Evolutionary conservation across 768 basidiomycete genomes (phyloP).

Genomic region (Mycena epipterygia): DNA sequence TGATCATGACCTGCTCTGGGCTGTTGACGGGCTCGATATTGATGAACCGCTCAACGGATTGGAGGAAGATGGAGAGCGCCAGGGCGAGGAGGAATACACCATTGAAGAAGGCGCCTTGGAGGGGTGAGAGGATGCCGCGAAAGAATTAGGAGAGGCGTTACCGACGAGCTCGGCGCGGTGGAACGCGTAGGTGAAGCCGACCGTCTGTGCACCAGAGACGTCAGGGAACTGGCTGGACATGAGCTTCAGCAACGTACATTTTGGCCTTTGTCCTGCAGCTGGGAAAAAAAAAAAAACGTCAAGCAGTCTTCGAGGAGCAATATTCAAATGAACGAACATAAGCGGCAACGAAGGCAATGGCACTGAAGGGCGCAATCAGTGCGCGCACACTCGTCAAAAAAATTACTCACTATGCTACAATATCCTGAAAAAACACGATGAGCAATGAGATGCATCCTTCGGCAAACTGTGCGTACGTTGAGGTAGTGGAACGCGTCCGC

Average conservation of each 20-base stretch:
- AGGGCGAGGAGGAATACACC: slow-evolving; percentile 67
- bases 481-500: slow-evolving; percentile 73
- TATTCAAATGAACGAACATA: slow-evolving; percentile 54
- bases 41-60: slow-evolving; percentile 69
- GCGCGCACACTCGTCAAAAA: not conserved
- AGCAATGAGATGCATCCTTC: slow-evolving; percentile 18
- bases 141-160: slow-evolving; percentile 40
- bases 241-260: slow-evolving; percentile 48
- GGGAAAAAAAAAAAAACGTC: not conserved
- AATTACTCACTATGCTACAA: slow-evolving; percentile 59
- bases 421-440: slow-evolving; percentile 49
- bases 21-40: slow-evolving; percentile 58
- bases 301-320: not conserved
- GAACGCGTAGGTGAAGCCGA: slow-evolving; percentile 68
- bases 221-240: slow-evolving; percentile 12
- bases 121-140: not conserved
- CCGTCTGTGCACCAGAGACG: slow-evolving; percentile 48
- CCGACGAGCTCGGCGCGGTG: slow-evolving; percentile 70
- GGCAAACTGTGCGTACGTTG: slow-evolving; percentile 53
- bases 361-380: slow-evolving; percentile 41
- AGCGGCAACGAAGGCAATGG: slow-evolving; percentile 61
- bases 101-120: slow-evolving; percentile 66
- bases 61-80: slow-evolving; percentile 65
- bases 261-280: slow-evolving; percentile 61
- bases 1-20: slow-evolving; percentile 61